A percentile compares a stretch with the other conserved stretches of the same genome.
These are phyloP conservation scores for Chloris gayana DNA, from an alignment of 176 grass and related monocot genomes.

Conservation along the genomic window DNA sequence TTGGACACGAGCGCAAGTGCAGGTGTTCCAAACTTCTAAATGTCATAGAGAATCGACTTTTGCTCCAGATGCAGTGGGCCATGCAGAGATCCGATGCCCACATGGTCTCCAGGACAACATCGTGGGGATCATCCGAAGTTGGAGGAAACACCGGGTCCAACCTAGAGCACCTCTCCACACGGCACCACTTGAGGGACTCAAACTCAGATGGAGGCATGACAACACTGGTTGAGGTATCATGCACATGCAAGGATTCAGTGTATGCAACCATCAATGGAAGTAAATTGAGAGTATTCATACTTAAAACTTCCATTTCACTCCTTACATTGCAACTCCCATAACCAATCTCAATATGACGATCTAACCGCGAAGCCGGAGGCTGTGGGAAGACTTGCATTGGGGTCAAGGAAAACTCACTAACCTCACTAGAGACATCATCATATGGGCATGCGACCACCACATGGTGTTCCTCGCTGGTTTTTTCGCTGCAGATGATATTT, in stretches of 20 bases:
- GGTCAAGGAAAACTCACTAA: background rate
- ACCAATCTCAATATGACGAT: slow-evolving; percentile 22
- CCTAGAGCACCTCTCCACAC: slow-evolving; percentile 4
- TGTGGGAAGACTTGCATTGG: background rate
- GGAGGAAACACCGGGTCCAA: background rate
- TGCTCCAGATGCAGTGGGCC: background rate
- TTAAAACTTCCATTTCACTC: rapidly evolving
- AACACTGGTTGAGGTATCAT: background rate
- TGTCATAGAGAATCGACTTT: rapidly evolving
- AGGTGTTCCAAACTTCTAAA: background rate
- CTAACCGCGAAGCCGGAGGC: background rate
- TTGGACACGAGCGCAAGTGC: background rate
- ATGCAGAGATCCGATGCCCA: slow-evolving; percentile 14
- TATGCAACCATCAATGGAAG: rapidly evolving
- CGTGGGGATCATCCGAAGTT: rapidly evolving
- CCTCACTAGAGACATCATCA: background rate
- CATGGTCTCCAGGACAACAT: background rate
- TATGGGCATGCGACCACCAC: background rate
- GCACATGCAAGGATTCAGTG: background rate
- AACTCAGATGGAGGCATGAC: rapidly evolving
- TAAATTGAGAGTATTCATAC: rapidly evolving
- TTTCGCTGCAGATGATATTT: background rate
- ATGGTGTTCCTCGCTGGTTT: background rate
- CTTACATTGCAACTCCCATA: background rate
- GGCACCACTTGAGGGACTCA: background rate